phyloP scores from a whole-genome alignment of 306 rosid species.

The Cajanus cajan region DNA sequence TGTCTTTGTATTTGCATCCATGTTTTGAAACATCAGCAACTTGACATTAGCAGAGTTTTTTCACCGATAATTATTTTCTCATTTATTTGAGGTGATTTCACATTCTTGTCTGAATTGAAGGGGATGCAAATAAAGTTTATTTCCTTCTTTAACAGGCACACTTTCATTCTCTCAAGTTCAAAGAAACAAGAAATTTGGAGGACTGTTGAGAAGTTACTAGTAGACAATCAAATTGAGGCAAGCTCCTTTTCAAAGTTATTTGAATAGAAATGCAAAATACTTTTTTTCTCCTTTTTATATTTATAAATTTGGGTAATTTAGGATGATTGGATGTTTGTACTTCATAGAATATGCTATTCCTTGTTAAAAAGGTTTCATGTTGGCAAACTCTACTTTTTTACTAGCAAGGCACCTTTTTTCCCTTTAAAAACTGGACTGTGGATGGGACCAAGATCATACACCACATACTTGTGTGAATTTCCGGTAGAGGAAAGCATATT shows the following conservation, averaged over 20 bases:
- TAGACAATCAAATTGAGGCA: slow-evolving; percentile 99
- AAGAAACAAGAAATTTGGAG: slow-evolving; percentile 84
- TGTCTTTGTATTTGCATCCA: slow-evolving; percentile 2
- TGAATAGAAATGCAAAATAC: neutral
- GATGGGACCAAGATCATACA: slow-evolving; percentile 1
- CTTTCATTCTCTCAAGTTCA: slow-evolving; percentile 65
- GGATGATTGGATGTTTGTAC: neutral
- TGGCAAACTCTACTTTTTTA: neutral
- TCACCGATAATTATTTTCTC: slow-evolving; percentile 21
- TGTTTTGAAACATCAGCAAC: slow-evolving; percentile 16
- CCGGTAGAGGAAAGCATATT: slow-evolving; percentile 2
- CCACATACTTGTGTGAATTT: slow-evolving; percentile 5
- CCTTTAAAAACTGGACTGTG: neutral
- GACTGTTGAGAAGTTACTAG: slow-evolving; percentile 85
- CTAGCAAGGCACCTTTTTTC: neutral
- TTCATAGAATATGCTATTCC: neutral
- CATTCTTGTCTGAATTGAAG: slow-evolving; percentile 21
- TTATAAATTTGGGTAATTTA: slow-evolving; percentile 12
- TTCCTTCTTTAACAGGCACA: slow-evolving; percentile 71
- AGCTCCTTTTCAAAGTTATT: slow-evolving; percentile 33
- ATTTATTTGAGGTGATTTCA: neutral
- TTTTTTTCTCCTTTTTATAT: neutral
- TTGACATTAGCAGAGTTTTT: neutral
- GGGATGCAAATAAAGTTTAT: slow-evolving; percentile 10
- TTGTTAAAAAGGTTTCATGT: slow-evolving; percentile 1